Conservation (phyloP, 2,329 filamentous ascomycete species). For the Penicillium sp. region DNA sequence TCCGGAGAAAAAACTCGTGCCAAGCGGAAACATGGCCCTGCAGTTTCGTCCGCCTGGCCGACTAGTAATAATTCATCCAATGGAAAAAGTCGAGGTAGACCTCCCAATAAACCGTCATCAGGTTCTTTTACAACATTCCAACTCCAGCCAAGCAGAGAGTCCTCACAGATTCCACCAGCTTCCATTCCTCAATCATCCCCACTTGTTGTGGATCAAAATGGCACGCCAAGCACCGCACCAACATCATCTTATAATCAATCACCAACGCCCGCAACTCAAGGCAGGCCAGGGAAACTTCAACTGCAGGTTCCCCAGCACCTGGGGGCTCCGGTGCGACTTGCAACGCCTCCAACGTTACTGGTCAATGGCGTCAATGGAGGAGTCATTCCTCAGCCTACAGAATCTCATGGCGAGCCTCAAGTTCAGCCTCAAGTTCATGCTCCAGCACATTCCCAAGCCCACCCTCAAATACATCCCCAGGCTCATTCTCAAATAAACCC, state of each 20-base stretch:
- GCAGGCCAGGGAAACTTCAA: slow-evolving; percentile 41
- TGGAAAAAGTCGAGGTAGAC: slow-evolving; percentile 75
- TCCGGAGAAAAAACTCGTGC: slow-evolving; percentile 43
- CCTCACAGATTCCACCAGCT: slow-evolving; percentile 44
- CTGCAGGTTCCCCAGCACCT: slow-evolving; percentile 44
- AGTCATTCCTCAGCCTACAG: slow-evolving; percentile 2
- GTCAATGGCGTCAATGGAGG: slow-evolving; percentile 37
- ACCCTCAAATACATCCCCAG: neutral
- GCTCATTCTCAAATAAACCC: neutral
- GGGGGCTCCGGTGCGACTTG: slow-evolving; percentile 43
- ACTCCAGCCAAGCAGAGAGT: slow-evolving; percentile 56
- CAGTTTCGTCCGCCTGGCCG: slow-evolving; percentile 89
- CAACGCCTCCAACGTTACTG: slow-evolving; percentile 43
- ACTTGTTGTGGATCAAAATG: slow-evolving; percentile 44
- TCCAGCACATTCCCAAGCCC: neutral
- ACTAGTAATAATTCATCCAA: slow-evolving; percentile 61
- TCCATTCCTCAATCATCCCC: slow-evolving; percentile 39
- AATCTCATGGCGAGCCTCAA: neutral
- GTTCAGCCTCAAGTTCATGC: neutral
- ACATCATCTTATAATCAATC: slow-evolving; percentile 27
- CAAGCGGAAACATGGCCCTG: slow-evolving; percentile 71
- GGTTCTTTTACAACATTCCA: slow-evolving; percentile 71
- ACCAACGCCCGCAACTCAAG: slow-evolving; percentile 24
- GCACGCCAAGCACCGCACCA: slow-evolving; percentile 14
- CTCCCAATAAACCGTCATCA: slow-evolving; percentile 68